Evolutionary conservation across 306 rosid species (phyloP), one percentile per base, ranked within the genome.

Genomic region (Benincasa hispida): DNA sequence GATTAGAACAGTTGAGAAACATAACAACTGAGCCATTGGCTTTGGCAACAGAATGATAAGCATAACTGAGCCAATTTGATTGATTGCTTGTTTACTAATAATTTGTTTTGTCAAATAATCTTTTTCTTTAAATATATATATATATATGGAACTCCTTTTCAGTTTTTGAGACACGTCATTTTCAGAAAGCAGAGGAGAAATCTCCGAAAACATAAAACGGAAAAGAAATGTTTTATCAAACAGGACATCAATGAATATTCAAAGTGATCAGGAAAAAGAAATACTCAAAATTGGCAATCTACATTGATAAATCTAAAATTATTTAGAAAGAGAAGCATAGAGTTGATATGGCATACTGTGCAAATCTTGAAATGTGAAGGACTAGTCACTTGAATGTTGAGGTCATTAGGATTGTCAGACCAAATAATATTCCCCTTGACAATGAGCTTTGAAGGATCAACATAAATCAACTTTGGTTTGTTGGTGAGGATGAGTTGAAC

Each of bases 401-500:
- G 89, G 80, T 95, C 99, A 80, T 82, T 88, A 11, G 97, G 94
- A 82, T 95, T 92, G 81, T 95, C 88, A 28, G 98, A 95, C 99
- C 99, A 95, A 74, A 90, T 86, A 76, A 95, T 90, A 81, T 87
- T 90, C 82, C 98, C 99, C 81, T 95, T 95, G 54, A 89, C 91
- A 72, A 90, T 73, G 75, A 95, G 85, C 82, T 95, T 92, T 30
- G 99, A 84, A 34, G 99, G 99, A 82, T 95, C 98, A 12, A 92
- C 97, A 77, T 95, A 95, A 79, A 95, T 90, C 85, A 95, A 85
- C 83, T 92, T 95, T 7, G 98, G 99, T 78, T 92, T 92, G 91
- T 95, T 95, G 77, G 99, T 92, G 75, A 92, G 98, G 80, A 95
- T 95, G 66, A 95, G 98, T 86, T 95, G 99, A 87, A 95, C 98